Evolutionary conservation across 129 eudicot genomes (phyloP), one percentile per base, ranked within the genome.

Genomic region (Flaveria sonorensis): DNA sequence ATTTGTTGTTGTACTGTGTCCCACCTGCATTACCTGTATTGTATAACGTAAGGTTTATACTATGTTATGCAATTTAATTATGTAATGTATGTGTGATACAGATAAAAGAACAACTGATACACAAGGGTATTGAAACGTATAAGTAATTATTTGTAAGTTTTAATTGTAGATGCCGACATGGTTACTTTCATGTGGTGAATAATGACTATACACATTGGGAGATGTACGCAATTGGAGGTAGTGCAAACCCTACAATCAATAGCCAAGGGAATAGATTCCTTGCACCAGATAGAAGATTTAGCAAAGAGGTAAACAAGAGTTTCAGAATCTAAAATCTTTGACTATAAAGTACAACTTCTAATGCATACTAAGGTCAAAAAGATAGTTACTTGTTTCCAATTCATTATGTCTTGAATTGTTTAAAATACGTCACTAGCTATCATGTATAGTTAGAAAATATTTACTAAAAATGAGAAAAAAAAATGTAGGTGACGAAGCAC

Each of bases 401-500:
- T 32, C 39, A 5, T 32, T 32, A 32, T 32, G 39, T 4, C 0
- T 32, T 32, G 5, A 0, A 32, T 32, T 32, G 6, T 32, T 32
- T 6, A 5, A 5, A 32, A 32, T 4, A 32, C 4, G 39, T 32
- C 39, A 32, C 39, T 4, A 32, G 39, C 39, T 32, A 32, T 32
- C 1, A 32, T 32, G 39, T 32, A 32, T 32, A 32, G 39, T 32
- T 32, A 32, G 39, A 32, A 32, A 32, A 0, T 32, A 4, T 32
- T 32, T 32, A 4, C 39, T 32, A 7, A 32, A 32, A 45, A 45
- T 45, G 48, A 45, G 48, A 45, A 45, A 2, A 50, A 24, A 45
- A 2, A 50, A 18, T 74, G 26, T 65, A 87, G 92, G 92, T 87
- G 80, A 87, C 92, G 7, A 87, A 87, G 42, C 89, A 87, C n/a